Conservation (phyloP, 768 basidiomycete genomes). For the Hygrophoropsis aurantiaca region DNA sequence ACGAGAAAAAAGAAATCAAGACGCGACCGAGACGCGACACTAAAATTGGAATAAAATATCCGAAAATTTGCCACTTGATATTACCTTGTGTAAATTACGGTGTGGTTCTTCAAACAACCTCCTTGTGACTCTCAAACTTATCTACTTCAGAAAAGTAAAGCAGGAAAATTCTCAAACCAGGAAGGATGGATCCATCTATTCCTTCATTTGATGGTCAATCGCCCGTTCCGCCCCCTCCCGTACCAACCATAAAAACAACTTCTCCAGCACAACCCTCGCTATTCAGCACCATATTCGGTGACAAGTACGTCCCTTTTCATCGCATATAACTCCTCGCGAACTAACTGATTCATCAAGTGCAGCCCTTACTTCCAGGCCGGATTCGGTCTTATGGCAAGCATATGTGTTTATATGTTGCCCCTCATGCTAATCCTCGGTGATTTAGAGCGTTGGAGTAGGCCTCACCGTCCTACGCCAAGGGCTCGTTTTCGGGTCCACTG, state of each 20-base stretch:
- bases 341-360: constrained; percentile 36
- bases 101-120: too few relatives aligned
- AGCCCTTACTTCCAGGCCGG: constrained; percentile 99
- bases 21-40: constrained; percentile 29
- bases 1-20: too few relatives aligned
- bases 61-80: constrained; percentile 4
- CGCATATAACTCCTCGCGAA: background rate
- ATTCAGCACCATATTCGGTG: constrained; percentile 44
- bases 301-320: constrained; percentile 56
- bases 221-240: too few relatives aligned
- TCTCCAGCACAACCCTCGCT: constrained; percentile 28
- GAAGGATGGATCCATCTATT: too few relatives aligned
- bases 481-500: constrained; percentile 62
- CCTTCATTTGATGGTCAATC: too few relatives aligned
- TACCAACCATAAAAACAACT: background rate
- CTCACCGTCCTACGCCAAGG: constrained; percentile 74
- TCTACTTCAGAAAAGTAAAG: too few relatives aligned
- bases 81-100: too few relatives aligned
- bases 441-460: constrained; percentile 87
- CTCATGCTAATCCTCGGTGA: constrained; percentile 5
- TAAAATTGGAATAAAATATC: constrained; percentile 14
- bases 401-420: background rate
- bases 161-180: too few relatives aligned
- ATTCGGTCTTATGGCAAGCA: constrained; percentile 89
- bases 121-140: too few relatives aligned